phyloP scores from a whole-genome alignment of 306 rosid genomes.

The Styphnolobium japonicum region DNA sequence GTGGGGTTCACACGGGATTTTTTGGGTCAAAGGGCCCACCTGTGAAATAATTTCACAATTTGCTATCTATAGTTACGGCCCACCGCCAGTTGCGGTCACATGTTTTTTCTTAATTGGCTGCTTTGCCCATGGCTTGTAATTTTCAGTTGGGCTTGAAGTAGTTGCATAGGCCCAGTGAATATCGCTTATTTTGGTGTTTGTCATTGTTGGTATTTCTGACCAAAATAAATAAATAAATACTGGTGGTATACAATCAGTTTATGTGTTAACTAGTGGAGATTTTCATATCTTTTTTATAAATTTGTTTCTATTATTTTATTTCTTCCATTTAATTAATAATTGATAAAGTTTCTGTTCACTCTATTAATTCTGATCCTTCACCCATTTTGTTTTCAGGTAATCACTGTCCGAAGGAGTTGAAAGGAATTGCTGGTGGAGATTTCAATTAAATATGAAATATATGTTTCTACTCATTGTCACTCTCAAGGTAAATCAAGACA shows the following conservation, averaged over 20 bases:
- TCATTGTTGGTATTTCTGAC: too few species aligned
- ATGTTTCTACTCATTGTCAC: constrained; percentile 37
- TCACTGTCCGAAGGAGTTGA: not conserved
- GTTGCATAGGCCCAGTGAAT: not conserved
- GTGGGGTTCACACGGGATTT: not conserved
- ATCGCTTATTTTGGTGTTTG: not conserved
- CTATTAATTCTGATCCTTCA: not conserved
- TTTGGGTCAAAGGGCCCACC: not conserved
- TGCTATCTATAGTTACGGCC: not conserved
- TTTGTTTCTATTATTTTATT: not conserved
- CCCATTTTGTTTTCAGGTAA: constrained; percentile 24
- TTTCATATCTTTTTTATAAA: too few species aligned
- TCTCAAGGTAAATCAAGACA: constrained; percentile 37
- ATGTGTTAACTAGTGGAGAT: not conserved
- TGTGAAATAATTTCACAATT: not conserved
- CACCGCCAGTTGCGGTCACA: not conserved
- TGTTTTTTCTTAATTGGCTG: not conserved
- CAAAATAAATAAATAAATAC: too few species aligned
- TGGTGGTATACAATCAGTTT: too few species aligned
- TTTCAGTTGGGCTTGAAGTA: not conserved
- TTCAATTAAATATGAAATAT: constrained; percentile 38
- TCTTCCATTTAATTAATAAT: not conserved
- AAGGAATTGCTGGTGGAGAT: not conserved
- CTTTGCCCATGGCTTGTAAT: not conserved
- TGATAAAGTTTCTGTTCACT: not conserved